Evolutionary conservation across 257 asterid genomes (phyloP).

Genomic region (Knoxia roxburghii): DNA sequence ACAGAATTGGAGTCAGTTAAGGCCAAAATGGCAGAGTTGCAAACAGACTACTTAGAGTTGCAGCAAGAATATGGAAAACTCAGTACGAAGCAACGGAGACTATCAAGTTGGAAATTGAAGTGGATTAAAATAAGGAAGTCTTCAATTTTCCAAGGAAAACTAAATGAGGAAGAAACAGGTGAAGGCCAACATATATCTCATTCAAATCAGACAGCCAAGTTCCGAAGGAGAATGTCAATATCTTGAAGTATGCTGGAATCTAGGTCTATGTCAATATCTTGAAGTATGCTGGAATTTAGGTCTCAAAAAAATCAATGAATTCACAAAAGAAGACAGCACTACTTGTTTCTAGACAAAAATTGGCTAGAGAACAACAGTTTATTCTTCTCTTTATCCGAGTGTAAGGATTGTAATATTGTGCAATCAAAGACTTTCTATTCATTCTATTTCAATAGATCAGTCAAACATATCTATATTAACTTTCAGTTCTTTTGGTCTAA

Average conservation of each 20-base stretch:
- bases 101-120: conserved; percentile 49
- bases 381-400: neutral
- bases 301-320: neutral
- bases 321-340: neutral
- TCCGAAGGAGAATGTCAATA: conserved; percentile 6
- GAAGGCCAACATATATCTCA: conserved; percentile 31
- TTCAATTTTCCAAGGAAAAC: conserved; percentile 37
- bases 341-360: neutral
- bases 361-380: neutral
- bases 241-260: neutral
- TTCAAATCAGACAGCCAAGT: conserved; percentile 22
- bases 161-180: conserved; percentile 37
- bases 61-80: conserved; percentile 49
- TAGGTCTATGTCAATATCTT: conserved; percentile 1
- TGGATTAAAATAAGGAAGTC: conserved; percentile 60
- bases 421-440: neutral
- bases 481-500: neutral
- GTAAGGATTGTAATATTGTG: neutral
- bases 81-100: conserved; percentile 29
- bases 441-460: neutral
- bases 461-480: neutral
- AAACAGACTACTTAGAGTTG: conserved; percentile 50
- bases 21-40: conserved; percentile 50
- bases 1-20: conserved; percentile 57
- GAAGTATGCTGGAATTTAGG: neutral